phyloP scores from a whole-genome alignment of 805 yeast species.

The Candida chauliodis region DNA sequence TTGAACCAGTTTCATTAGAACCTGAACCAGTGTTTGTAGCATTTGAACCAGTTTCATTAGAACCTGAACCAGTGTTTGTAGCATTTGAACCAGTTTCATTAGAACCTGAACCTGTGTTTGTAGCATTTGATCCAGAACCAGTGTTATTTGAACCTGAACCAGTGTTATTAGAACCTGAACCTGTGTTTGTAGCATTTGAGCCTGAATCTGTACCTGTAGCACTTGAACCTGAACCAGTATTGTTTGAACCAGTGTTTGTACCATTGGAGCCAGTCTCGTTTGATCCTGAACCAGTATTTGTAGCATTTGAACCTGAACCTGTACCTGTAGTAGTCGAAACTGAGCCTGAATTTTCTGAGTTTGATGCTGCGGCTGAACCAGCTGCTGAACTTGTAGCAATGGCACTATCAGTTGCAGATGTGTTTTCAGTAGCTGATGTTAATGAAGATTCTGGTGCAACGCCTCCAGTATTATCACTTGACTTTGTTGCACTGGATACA shows the following conservation, averaged over 20 bases:
- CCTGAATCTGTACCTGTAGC: no score
- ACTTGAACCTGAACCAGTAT: not conserved
- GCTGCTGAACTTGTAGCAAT: constrained; percentile 8
- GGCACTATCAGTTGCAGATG: constrained; percentile 21
- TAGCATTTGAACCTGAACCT: not conserved
- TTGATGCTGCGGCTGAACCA: not conserved
- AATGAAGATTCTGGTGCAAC: not conserved
- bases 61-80: not conserved
- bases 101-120: not conserved
- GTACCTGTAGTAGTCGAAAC: constrained; percentile 7
- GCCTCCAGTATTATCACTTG: constrained; percentile 2
- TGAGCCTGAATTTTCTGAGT: constrained; percentile 8
- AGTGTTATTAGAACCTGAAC: no score
- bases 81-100: not conserved
- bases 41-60: not conserved
- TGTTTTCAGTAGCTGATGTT: not conserved
- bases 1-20: not conserved
- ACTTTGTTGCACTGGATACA: constrained; percentile 10
- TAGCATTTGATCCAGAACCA: not conserved
- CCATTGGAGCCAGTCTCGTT: not conserved
- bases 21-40: not conserved
- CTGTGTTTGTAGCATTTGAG: not conserved
- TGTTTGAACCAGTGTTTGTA: not conserved
- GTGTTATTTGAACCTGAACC: not conserved
- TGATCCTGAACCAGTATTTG: not conserved